Percentiles rank a stretch among this genome's conserved stretches.
These are phyloP conservation scores for Pichia heedii DNA, from an alignment of 805 yeast genomes.

Conservation along the genomic window DNA sequence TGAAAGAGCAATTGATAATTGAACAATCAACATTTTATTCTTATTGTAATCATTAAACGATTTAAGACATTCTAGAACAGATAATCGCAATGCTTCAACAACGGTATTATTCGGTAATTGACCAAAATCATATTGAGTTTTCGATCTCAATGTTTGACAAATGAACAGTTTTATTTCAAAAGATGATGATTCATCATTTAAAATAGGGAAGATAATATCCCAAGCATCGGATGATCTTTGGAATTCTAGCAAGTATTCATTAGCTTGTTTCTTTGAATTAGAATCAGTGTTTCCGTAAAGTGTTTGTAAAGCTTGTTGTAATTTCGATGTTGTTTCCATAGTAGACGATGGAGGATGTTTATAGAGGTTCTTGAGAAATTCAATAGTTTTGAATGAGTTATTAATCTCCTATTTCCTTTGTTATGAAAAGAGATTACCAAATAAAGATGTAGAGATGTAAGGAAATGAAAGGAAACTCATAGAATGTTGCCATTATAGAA, in stretches of 20 bases:
- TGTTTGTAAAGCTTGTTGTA: slow-evolving; percentile 38
- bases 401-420: no score
- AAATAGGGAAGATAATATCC: slow-evolving; percentile 53
- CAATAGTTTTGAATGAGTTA: no score
- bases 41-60: slow-evolving; percentile 22
- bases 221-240: slow-evolving; percentile 82
- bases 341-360: no score
- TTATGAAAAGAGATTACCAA: no score
- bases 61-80: slow-evolving; percentile 50
- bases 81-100: slow-evolving; percentile 52
- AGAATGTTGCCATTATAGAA: no score
- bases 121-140: slow-evolving; percentile 71
- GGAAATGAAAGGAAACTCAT: no score
- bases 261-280: slow-evolving; percentile 36
- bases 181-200: slow-evolving; percentile 27
- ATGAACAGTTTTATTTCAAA: slow-evolving; percentile 69
- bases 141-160: slow-evolving; percentile 84
- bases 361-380: no score
- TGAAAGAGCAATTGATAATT: slow-evolving; percentile 72
- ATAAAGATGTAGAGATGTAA: no score
- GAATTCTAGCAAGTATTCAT: slow-evolving; percentile 60
- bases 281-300: slow-evolving; percentile 31
- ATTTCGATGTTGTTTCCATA: slow-evolving; percentile 13
- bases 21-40: slow-evolving; percentile 61
- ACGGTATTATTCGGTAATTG: slow-evolving; percentile 58